Percentiles rank a stretch among this genome's conserved stretches.
These are phyloP conservation scores for Bruguiera gymnorhiza DNA, from an alignment of 345 rosid species.

Conservation along the genomic window DNA sequence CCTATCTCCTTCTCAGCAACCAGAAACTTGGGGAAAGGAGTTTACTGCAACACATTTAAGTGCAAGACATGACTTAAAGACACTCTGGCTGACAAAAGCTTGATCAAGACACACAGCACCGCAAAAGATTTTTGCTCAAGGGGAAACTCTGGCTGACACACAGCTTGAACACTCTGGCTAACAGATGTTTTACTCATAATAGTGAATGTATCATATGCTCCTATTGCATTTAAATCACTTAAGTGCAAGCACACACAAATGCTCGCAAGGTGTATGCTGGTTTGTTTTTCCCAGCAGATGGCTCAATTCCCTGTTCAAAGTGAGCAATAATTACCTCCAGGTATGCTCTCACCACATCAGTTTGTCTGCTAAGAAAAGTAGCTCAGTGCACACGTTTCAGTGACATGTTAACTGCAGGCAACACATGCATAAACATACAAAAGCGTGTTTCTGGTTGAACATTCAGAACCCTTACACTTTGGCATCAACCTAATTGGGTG, in stretches of 20 bases:
- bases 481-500: conserved; percentile 14
- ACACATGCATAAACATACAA: neutral
- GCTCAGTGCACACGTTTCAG: neutral
- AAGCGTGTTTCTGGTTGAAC: neutral
- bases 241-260: neutral
- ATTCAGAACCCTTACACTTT: conserved; percentile 19
- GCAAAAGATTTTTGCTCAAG: neutral
- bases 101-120: neutral
- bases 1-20: neutral
- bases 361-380: conserved; percentile 2
- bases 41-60: neutral
- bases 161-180: too few species aligned
- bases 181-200: neutral
- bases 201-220: neutral
- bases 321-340: neutral
- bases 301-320: neutral
- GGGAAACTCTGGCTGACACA: neutral
- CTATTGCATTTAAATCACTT: neutral
- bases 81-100: neutral
- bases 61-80: neutral
- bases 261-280: neutral
- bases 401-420: conserved; percentile 18
- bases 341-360: conserved; percentile 6
- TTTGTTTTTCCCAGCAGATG: neutral
- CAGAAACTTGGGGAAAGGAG: neutral